Conservation (phyloP, 495 filamentous ascomycete genomes). For the Penicillium salamii region DNA sequence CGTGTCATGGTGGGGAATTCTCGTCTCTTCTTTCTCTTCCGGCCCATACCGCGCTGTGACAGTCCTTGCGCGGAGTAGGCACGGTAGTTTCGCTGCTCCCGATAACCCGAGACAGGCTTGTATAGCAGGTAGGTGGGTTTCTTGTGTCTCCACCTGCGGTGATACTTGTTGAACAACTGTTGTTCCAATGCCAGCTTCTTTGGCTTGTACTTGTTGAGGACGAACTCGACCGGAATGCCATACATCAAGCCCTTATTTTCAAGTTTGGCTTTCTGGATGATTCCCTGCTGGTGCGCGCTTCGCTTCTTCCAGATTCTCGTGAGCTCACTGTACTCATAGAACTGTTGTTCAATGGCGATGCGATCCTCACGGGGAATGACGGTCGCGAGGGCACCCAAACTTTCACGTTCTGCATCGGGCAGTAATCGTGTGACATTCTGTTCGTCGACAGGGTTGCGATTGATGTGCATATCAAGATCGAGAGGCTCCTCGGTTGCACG, state of each 20-base stretch:
- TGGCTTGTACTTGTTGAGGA: background rate
- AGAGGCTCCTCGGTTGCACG: background rate
- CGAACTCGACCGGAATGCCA: background rate
- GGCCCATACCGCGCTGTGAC: background rate
- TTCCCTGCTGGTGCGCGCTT: background rate
- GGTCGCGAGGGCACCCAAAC: background rate
- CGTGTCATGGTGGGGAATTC: background rate
- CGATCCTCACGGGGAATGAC: constrained; percentile 8
- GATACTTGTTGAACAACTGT: background rate
- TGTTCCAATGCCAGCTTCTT: background rate
- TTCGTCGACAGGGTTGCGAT: background rate
- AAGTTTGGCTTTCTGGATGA: background rate
- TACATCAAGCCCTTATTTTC: background rate
- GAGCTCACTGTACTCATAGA: background rate
- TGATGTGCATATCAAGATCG: background rate
- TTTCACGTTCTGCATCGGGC: background rate
- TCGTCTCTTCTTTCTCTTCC: background rate
- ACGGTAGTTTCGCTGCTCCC: background rate
- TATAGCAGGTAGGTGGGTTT: background rate
- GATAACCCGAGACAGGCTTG: background rate
- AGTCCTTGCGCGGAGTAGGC: background rate
- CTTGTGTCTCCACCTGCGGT: background rate
- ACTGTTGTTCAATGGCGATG: constrained; percentile 3
- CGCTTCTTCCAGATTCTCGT: background rate
- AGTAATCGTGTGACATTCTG: background rate